phyloP scores from a whole-genome alignment of 2,329 filamentous ascomycete genomes.

The Venturia asperata region DNA sequence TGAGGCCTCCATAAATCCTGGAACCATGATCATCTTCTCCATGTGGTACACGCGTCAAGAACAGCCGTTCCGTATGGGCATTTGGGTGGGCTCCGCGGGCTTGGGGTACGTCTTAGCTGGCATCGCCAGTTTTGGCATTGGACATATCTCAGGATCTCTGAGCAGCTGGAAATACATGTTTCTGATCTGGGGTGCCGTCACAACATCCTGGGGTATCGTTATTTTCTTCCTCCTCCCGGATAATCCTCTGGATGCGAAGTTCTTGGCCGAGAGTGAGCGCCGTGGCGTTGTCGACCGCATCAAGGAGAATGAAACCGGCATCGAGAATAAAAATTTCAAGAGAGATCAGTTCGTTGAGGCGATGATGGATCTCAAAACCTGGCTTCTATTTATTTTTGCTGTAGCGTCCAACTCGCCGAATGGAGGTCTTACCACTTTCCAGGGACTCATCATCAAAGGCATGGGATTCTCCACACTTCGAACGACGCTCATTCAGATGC shows the following conservation, averaged over 20 bases:
- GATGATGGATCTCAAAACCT: slow-evolving; percentile 29
- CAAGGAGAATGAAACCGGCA: slow-evolving; percentile 30
- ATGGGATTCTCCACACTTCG: slow-evolving; percentile 38
- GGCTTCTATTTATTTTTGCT: slow-evolving; percentile 31
- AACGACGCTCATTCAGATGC: slow-evolving; percentile 30
- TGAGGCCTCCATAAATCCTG: slow-evolving; percentile 31
- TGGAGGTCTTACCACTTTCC: slow-evolving; percentile 36
- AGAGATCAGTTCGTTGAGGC: slow-evolving; percentile 27
- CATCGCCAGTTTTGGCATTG: slow-evolving; percentile 39
- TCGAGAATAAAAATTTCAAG: slow-evolving; percentile 32
- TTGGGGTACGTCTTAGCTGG: not conserved
- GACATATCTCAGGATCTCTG: slow-evolving; percentile 35
- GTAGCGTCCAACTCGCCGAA: slow-evolving; percentile 33
- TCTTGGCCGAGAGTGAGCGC: slow-evolving; percentile 28
- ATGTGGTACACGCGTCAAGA: slow-evolving; percentile 36
- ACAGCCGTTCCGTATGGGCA: slow-evolving; percentile 32
- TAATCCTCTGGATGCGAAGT: slow-evolving; percentile 29
- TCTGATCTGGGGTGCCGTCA: slow-evolving; percentile 31
- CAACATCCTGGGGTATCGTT: slow-evolving; percentile 30
- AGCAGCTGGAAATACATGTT: slow-evolving; percentile 29
- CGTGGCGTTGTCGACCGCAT: slow-evolving; percentile 30
- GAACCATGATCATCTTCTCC: slow-evolving; percentile 34
- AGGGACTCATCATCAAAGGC: slow-evolving; percentile 28
- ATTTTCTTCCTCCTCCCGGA: slow-evolving; percentile 31
- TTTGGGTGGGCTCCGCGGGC: slow-evolving; percentile 15